Percentiles rank a stretch among this genome's conserved stretches.
phyloP scores from a whole-genome alignment of 352 stramenopile genomes.

The Phytophthora ramorum region DNA sequence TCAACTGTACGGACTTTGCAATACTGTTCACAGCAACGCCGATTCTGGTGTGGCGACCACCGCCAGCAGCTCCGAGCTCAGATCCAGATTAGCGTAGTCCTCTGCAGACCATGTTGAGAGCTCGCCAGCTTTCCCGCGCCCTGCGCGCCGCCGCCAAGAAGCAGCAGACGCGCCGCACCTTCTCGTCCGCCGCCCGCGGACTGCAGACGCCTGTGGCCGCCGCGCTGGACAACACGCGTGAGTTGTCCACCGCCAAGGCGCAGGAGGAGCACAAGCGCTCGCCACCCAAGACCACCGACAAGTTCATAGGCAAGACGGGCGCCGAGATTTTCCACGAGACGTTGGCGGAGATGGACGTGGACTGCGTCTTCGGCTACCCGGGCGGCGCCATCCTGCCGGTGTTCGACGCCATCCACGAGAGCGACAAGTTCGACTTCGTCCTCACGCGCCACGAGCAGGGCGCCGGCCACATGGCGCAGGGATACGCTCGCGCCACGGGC shows the following conservation, averaged over 20 bases:
- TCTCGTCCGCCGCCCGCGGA: conserved; percentile 31
- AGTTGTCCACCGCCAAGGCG: conserved; percentile 46
- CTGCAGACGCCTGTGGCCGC: conserved; percentile 19
- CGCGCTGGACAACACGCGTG: conserved; percentile 23
- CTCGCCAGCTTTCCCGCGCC: conserved; percentile 52
- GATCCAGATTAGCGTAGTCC: conserved; percentile 33
- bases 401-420: conserved; percentile 95
- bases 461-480: conserved; percentile 88
- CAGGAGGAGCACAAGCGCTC: conserved; percentile 45
- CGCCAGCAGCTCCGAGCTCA: conserved; percentile 17
- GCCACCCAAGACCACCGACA: conserved; percentile 69
- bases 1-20: conserved; percentile 10
- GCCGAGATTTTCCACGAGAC: conserved; percentile 96
- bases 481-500: conserved; percentile 82
- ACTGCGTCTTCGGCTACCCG: conserved; percentile 95
- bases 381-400: conserved; percentile 94
- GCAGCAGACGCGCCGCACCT: conserved; percentile 27
- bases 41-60: conserved; percentile 19
- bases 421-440: conserved; percentile 83
- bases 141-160: conserved; percentile 40
- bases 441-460: conserved; percentile 86
- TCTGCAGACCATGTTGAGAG: conserved; percentile 46
- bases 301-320: conserved; percentile 92
- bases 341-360: conserved; percentile 89
- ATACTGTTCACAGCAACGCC: conserved; percentile 10